Evolutionary conservation across 306 rosid species (phyloP), one percentile per base, ranked within the genome.

Genomic region (Prunus mira): DNA sequence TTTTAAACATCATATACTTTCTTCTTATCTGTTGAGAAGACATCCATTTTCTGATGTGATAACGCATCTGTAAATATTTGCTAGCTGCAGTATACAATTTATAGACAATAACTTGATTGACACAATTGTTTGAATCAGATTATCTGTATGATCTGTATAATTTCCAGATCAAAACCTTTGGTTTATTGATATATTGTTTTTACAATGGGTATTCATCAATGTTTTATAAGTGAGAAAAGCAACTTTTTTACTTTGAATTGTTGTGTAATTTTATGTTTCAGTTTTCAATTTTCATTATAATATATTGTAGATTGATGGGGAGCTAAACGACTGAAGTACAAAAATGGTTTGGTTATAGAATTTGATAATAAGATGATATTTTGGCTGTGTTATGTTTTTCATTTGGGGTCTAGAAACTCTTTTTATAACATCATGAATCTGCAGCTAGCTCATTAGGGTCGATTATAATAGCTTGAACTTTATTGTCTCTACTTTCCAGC

Each of bases 401-500:
- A 47, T 45, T 11, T 67, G 55, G 45, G 19, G n/a, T 69, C 43
- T 34, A 34, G 12, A 67, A 19, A 27, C 41, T 68, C 13, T 10
- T 66, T 49, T 58, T 24, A 12, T 46, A 69, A 50, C 15, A 51
- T 19, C 28, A 12, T 15, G 45, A 18, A 5, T 70, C 19, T 70
- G 50, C 63, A 19, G 41, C 58, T 69, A 25, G 55, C 43, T 50
- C 43, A 50, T 68, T 28, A 67, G 28, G 72, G 49, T 19, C 18
- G 18, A 25, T 5, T 69, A 49, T 10, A 10, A 70, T 71, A 20
- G 1, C 3, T 3, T 72, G 14, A 38, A 12, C 28, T 55, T 50
- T 28, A 8, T 69, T 24, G 12, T 60, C 20, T 43, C 54, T 71
- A 45, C 61, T 27, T 83, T 80, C 69, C 91, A 94, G 98, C 84